Conservation (phyloP, 23 red algal genomes). For the Gracilariopsis chorda region DNA sequence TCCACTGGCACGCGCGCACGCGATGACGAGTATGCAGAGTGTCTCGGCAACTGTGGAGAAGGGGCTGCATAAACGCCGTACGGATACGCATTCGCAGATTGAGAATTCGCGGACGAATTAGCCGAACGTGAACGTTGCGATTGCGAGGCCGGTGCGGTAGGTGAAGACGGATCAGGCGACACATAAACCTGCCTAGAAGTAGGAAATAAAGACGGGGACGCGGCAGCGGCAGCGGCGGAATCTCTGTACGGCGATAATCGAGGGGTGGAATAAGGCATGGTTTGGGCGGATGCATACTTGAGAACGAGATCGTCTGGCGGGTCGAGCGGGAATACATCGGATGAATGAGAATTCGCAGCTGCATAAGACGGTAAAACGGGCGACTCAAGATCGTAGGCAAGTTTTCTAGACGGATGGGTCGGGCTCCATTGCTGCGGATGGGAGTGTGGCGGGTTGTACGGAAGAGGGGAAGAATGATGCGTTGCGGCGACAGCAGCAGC, state of each 20-base stretch:
- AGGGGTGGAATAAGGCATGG: neutral
- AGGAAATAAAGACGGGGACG: neutral
- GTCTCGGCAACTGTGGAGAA: neutral
- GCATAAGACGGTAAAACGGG: neutral
- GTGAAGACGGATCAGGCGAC: neutral
- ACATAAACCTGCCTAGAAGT: neutral
- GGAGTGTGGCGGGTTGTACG: neutral
- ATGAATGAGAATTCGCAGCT: neutral
- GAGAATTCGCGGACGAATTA: neutral
- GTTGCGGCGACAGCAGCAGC: conserved; percentile 6
- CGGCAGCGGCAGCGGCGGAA: too few relatives aligned
- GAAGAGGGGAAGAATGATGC: conserved; percentile 1
- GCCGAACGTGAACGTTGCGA: neutral
- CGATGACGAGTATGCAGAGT: neutral
- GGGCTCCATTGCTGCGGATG: neutral
- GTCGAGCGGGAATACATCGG: neutral
- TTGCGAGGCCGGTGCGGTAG: neutral
- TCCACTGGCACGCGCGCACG: conserved; percentile 6
- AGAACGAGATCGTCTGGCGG: neutral
- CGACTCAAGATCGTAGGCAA: neutral
- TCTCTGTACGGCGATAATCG: neutral
- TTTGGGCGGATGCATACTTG: conserved; percentile 2
- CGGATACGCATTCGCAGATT: neutral
- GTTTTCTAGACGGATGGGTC: neutral
- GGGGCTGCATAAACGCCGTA: conserved; percentile 12